phyloP scores from a whole-genome alignment of 2,329 filamentous ascomycete species.

The Scolecobasidium constrictum region DNA sequence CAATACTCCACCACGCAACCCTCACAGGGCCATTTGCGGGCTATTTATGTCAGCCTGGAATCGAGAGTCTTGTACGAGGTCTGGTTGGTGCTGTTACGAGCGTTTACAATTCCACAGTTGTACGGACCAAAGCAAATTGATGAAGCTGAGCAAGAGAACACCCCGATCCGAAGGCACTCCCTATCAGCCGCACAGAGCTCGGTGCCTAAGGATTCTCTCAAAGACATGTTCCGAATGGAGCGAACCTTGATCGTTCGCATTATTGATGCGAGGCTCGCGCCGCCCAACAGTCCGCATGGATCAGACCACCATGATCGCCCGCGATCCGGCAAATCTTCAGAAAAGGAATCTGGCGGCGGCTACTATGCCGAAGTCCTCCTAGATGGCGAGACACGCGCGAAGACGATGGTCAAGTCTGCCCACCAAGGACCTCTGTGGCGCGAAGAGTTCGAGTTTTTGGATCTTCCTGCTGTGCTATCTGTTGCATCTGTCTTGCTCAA shows the following conservation, averaged over 20 bases:
- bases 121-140: constrained; percentile 57
- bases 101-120: constrained; percentile 84
- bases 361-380: constrained; percentile 72
- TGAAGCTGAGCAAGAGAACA: constrained; percentile 20
- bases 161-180: not conserved
- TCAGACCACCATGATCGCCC: constrained; percentile 15
- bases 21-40: constrained; percentile 66
- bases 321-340: constrained; percentile 3
- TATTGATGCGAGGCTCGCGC: constrained; percentile 48
- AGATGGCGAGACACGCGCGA: constrained; percentile 67
- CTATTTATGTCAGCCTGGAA: constrained; percentile 81
- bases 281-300: constrained; percentile 25
- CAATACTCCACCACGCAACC: constrained; percentile 72
- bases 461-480: constrained; percentile 59
- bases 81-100: constrained; percentile 86
- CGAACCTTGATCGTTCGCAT: constrained; percentile 48
- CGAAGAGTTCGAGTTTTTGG: constrained; percentile 67
- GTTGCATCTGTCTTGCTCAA: constrained; percentile 64
- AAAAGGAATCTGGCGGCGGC: constrained; percentile 43
- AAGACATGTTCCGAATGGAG: constrained; percentile 57
- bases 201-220: constrained; percentile 14
- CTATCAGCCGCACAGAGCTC: constrained; percentile 18
- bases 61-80: constrained; percentile 88
- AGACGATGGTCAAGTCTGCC: constrained; percentile 60
- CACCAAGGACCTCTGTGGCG: constrained; percentile 73